Percentiles rank a stretch among this genome's conserved stretches.
Conservation (phyloP, 768 basidiomycete species). For the Saitozyma podzolica region DNA sequence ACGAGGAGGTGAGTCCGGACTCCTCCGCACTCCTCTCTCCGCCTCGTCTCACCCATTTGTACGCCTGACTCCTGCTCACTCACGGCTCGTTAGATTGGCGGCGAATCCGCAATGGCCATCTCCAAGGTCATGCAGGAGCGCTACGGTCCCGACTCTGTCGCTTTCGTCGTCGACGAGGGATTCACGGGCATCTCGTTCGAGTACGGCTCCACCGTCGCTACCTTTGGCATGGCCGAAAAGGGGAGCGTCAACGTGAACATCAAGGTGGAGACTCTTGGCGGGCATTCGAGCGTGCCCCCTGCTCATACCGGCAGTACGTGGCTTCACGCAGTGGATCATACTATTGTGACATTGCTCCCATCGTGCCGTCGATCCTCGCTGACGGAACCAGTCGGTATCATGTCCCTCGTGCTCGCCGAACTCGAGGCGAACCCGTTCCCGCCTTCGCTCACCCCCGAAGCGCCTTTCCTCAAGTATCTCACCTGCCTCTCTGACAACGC, state of each 20-base stretch:
- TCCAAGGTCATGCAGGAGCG: conserved; percentile 57
- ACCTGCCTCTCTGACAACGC: conserved; percentile 69
- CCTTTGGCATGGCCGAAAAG: conserved; percentile 54
- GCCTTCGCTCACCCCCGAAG: conserved; percentile 44
- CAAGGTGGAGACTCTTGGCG: conserved; percentile 60
- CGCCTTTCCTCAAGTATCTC: conserved; percentile 54
- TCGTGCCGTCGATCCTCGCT: neutral
- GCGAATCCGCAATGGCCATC: conserved; percentile 53
- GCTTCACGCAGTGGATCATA: conserved; percentile 17
- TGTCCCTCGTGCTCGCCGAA: conserved; percentile 67
- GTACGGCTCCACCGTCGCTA: conserved; percentile 45
- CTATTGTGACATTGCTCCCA: neutral
- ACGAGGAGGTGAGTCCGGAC: conserved; percentile 63
- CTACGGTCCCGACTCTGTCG: conserved; percentile 72
- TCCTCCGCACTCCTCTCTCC: neutral
- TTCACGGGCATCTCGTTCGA: conserved; percentile 57
- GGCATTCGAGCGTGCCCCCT: conserved; percentile 83
- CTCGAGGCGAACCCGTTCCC: conserved; percentile 66
- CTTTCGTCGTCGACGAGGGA: conserved; percentile 85
- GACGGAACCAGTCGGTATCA: conserved; percentile 67
- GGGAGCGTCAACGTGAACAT: conserved; percentile 43
- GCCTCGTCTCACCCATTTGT: neutral
- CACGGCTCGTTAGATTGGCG: conserved; percentile 29
- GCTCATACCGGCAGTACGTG: conserved; percentile 65
- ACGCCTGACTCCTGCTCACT: no score